These are phyloP conservation scores for Arabis alpina DNA, from an alignment of 345 rosid genomes.

Conservation along the genomic window DNA sequence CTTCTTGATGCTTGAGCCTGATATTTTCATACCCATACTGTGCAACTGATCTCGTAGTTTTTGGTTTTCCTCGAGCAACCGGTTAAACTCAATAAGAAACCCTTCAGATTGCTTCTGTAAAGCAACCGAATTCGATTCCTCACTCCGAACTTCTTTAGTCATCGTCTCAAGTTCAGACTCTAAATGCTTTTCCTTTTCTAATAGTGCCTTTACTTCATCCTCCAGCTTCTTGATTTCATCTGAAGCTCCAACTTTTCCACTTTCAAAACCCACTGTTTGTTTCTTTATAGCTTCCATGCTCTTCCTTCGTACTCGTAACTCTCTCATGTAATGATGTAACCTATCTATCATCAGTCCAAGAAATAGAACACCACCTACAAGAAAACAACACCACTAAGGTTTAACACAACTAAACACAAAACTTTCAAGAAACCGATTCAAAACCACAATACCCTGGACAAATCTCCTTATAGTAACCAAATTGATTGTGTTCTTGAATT, in stretches of 20 bases:
- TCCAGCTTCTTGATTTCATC: conserved; percentile 55
- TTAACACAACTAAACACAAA: neutral
- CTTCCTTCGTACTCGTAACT: conserved; percentile 69
- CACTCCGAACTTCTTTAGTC: conserved; percentile 50
- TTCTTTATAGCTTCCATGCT: conserved; percentile 66
- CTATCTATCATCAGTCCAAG: conserved; percentile 74
- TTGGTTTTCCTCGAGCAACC: conserved; percentile 70
- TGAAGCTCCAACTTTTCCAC: conserved; percentile 46
- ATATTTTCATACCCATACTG: conserved; percentile 51
- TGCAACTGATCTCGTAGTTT: conserved; percentile 58
- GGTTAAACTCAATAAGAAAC: conserved; percentile 77
- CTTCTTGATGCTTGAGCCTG: conserved; percentile 65
- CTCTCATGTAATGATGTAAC: conserved; percentile 76
- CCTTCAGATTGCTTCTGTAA: conserved; percentile 84
- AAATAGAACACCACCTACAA: conserved; percentile 67
- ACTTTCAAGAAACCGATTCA: neutral
- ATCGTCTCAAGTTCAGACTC: conserved; percentile 55
- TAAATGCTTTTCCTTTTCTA: conserved; percentile 48
- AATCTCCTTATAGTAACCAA: too few species aligned
- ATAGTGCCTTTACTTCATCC: conserved; percentile 48
- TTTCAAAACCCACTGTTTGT: conserved; percentile 54
- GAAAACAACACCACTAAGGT: neutral
- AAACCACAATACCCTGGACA: neutral
- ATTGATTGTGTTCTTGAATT: too few species aligned
- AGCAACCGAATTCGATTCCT: conserved; percentile 67